A percentile compares a stretch with the other conserved stretches of the same genome.
Evolutionary conservation across 1,284 basidiomycete species (phyloP).

Genomic region (Erythrobasidium hasegawianum): DNA sequence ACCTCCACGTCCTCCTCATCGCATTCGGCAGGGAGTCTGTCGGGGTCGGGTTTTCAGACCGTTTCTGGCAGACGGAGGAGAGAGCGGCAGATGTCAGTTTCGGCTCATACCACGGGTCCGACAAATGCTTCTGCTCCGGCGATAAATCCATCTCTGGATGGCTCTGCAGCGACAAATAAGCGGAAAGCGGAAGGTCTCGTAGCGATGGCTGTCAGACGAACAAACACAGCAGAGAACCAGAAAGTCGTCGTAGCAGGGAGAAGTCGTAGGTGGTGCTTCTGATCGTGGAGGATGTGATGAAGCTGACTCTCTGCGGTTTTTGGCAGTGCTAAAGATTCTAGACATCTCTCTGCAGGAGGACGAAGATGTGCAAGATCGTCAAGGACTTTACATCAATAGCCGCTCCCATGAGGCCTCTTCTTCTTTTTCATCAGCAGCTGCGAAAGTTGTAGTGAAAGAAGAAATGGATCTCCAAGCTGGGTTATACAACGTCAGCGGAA

Average conservation of each 20-base stretch:
- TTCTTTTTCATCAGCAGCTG: background rate
- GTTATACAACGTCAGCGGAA: slow-evolving; percentile 5
- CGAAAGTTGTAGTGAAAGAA: slow-evolving; percentile 7
- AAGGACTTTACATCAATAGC: background rate
- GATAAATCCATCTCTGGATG: background rate
- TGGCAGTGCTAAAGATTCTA: slow-evolving; percentile 26
- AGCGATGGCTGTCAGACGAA: slow-evolving; percentile 19
- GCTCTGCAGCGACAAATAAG: slow-evolving; percentile 2
- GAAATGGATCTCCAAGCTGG: slow-evolving; percentile 22
- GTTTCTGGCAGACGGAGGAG: slow-evolving; percentile 5
- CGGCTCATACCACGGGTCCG: background rate
- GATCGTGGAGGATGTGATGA: background rate
- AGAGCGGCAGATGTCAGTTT: slow-evolving; percentile 8
- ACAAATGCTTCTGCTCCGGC: background rate
- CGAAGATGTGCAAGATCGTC: background rate
- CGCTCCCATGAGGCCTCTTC: background rate
- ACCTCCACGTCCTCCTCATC: no score
- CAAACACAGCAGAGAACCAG: slow-evolving; percentile 9
- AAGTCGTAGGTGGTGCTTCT: background rate
- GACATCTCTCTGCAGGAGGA: background rate
- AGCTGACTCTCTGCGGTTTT: no score
- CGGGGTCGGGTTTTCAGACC: background rate
- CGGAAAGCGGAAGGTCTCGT: slow-evolving; percentile 24
- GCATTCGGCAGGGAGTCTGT: background rate
- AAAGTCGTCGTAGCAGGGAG: slow-evolving; percentile 29